phyloP scores from a whole-genome alignment of 352 stramenopile genomes.

The Globisporangium ultimum region DNA sequence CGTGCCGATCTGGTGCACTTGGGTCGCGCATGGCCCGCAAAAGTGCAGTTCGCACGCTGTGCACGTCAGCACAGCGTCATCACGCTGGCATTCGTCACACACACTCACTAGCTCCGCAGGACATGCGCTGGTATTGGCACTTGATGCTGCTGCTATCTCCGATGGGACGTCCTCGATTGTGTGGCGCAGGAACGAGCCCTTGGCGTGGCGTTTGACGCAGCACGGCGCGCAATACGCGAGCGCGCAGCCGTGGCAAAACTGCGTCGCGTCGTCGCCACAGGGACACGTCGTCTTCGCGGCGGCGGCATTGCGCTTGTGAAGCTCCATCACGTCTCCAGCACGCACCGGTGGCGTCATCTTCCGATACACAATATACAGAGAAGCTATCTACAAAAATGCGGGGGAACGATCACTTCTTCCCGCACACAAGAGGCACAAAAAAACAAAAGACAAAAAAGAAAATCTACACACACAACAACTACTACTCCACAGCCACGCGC shows the following conservation, averaged over 20 bases:
- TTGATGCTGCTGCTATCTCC: not conserved
- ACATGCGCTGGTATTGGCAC: not conserved
- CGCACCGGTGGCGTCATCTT: too few species aligned
- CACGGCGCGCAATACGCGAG: constrained; percentile 34
- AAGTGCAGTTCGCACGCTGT: constrained; percentile 43
- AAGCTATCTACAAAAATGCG: too few species aligned
- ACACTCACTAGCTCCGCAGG: not conserved
- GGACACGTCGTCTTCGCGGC: constrained; percentile 19
- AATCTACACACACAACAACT: too few species aligned
- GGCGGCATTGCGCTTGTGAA: not conserved
- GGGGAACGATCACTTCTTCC: too few species aligned
- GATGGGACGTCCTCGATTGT: constrained; percentile 10
- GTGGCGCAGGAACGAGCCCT: constrained; percentile 36
- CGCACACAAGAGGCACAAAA: too few species aligned
- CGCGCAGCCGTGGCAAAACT: constrained; percentile 25
- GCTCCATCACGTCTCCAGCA: too few species aligned
- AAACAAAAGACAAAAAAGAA: too few species aligned
- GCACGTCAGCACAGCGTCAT: constrained; percentile 31
- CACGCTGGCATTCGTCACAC: constrained; percentile 46
- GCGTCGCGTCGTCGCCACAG: constrained; percentile 19
- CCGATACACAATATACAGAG: too few species aligned
- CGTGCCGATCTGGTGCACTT: constrained; percentile 34
- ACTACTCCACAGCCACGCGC: too few species aligned
- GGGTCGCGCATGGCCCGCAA: constrained; percentile 35
- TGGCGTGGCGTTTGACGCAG: constrained; percentile 24